phyloP scores from a whole-genome alignment of 192 early-diverging fungal species.

The Entophlyctis luteolus region DNA sequence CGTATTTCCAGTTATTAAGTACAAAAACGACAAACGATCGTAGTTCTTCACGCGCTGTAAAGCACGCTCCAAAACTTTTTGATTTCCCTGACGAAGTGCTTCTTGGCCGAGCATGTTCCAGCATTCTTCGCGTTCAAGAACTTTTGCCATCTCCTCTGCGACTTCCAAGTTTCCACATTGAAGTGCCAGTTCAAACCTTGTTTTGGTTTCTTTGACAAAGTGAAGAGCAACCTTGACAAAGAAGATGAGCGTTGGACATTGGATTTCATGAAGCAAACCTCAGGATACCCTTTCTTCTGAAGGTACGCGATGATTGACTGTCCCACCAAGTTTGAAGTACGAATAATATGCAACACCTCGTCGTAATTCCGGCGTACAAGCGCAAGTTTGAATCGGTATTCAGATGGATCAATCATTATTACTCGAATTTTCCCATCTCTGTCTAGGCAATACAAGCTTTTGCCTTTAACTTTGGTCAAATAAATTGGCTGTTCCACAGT shows the following conservation, averaged over 20 bases:
- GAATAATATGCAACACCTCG: slow-evolving; percentile 93
- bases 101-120: slow-evolving; percentile 88
- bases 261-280: slow-evolving; percentile 41
- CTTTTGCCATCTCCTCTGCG: slow-evolving; percentile 90
- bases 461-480: slow-evolving; percentile 79
- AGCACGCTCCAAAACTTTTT: slow-evolving; percentile 79
- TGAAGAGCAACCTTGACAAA: slow-evolving; percentile 79
- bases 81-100: slow-evolving; percentile 86
- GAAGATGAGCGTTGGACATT: not conserved
- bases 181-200: slow-evolving; percentile 92
- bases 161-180: slow-evolving; percentile 96
- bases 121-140: slow-evolving; percentile 81
- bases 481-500: slow-evolving; percentile 96
- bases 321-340: slow-evolving; percentile 91
- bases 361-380: slow-evolving; percentile 89
- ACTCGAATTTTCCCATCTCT: slow-evolving; percentile 84
- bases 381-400: slow-evolving; percentile 96
- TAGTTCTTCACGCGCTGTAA: slow-evolving; percentile 90
- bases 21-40: slow-evolving; percentile 92
- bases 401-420: slow-evolving; percentile 93
- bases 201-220: slow-evolving; percentile 95
- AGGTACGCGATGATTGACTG: slow-evolving; percentile 99
- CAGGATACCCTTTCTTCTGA: slow-evolving; percentile 99
- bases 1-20: slow-evolving; percentile 84
- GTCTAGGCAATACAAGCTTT: slow-evolving; percentile 81